phyloP scores from a whole-genome alignment of 202 grass and related monocot genomes.

The Setaria italica region DNA sequence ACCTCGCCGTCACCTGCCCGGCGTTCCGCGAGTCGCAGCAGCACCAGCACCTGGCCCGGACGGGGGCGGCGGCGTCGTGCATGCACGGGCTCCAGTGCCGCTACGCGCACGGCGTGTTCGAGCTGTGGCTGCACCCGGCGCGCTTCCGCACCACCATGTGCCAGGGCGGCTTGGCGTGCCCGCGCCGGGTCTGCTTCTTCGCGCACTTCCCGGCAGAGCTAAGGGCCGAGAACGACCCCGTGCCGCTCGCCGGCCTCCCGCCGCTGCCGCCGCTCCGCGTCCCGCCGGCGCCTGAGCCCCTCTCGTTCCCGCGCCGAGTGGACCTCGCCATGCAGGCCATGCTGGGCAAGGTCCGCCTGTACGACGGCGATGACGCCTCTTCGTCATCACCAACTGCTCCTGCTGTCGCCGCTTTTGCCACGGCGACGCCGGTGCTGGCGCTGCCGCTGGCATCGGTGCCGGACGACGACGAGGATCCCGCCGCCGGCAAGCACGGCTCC shows the following conservation, averaged over 20 bases:
- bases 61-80: slow-evolving; percentile 37
- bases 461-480: neutral
- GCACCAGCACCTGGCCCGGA: too few relatives aligned
- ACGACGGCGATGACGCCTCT: too few relatives aligned
- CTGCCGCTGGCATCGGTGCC: neutral
- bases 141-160: slow-evolving; percentile 72
- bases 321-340: neutral
- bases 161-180: slow-evolving; percentile 29
- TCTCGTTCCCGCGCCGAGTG: neutral
- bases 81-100: slow-evolving; percentile 49
- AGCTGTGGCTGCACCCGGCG: slow-evolving; percentile 67
- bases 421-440: neutral
- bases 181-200: slow-evolving; percentile 69
- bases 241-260: neutral
- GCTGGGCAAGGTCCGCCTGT: neutral
- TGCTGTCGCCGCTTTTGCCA: rapidly evolving
- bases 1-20: slow-evolving; percentile 48
- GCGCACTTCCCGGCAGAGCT: slow-evolving; percentile 43
- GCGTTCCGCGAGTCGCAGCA: neutral
- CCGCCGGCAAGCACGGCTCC: neutral
- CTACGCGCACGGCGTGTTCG: slow-evolving; percentile 67
- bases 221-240: neutral
- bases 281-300: neutral
- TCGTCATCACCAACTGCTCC: neutral
- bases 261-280: neutral